phyloP scores from a whole-genome alignment of 2,329 filamentous ascomycete species.

The Waltergamsia citrina region DNA sequence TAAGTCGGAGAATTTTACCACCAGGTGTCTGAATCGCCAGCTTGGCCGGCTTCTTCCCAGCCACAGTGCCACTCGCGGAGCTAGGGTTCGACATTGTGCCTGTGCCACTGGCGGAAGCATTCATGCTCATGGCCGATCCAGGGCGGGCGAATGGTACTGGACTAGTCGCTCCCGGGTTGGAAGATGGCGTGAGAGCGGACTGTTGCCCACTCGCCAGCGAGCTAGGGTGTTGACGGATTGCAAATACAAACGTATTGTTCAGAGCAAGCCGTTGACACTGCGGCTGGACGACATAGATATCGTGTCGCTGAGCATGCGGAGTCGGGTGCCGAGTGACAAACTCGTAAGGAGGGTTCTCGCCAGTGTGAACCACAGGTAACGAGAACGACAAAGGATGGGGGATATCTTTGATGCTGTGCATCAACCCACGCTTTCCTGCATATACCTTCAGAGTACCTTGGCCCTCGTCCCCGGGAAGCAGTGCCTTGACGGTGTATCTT shows the following conservation, averaged over 20 bases:
- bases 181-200: constrained; percentile 32
- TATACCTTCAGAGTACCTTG: constrained; percentile 84
- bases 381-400: constrained; percentile 85
- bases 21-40: constrained; percentile 88
- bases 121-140: constrained; percentile 55
- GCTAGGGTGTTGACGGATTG: constrained; percentile 80
- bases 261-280: constrained; percentile 81
- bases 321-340: constrained; percentile 91
- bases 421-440: constrained; percentile 85
- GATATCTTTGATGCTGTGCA: constrained; percentile 96
- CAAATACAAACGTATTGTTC: constrained; percentile 98
- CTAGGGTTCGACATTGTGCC: constrained; percentile 48
- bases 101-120: constrained; percentile 41
- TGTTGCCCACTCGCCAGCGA: constrained; percentile 30
- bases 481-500: constrained; percentile 84
- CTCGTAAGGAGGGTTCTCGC: constrained; percentile 88
- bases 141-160: constrained; percentile 55
- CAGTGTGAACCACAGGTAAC: constrained; percentile 81
- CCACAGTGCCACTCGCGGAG: constrained; percentile 39
- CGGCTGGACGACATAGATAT: constrained; percentile 93
- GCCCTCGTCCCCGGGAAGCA: constrained; percentile 86
- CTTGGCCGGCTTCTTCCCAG: constrained; percentile 80
- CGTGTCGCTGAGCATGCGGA: constrained; percentile 92
- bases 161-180: constrained; percentile 37
- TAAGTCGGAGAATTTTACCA: constrained; percentile 86